Evolutionary conservation across 306 rosid genomes (phyloP), one percentile per base, ranked within the genome.

Genomic region (Vicia faba): DNA sequence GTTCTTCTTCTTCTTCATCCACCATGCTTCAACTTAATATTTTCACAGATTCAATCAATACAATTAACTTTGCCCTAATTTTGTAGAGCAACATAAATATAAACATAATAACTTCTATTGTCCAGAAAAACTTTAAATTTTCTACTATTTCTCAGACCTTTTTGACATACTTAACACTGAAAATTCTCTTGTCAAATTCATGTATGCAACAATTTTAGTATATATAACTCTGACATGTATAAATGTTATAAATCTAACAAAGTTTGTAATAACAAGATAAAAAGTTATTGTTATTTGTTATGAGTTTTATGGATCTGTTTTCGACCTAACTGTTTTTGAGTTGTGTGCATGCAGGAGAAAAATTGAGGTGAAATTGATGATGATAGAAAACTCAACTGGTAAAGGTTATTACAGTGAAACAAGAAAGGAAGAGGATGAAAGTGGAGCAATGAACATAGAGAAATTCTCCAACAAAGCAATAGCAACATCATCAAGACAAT

Each of bases 401-500:
- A 82, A 84, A 77, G 82, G 73, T 41, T 38, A 54, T 49, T 7
- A 48, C 2, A 15, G 15, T 7, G 25, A 48, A 15, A 50, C 72
- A 74, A 71, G 71, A 16, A 82, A 86, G 78, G 68, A 84, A 57
- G 91, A 82, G 48, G 82, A 66, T 45, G 73, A 23, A 28, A 43
- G 11, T 38, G 58, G 10, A 31, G 40, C 2, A 26, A 48, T 31
- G 4, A n/a, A n/a, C n/a, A n/a, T n/a, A n/a, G n/a, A n/a, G n/a
- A 69, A 68, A 31, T 61, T 75, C 0, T 65, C 69, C 0, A 86
- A 71, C 71, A 82, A 76, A 16, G 53, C 75, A 19, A 29, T 83
- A 2, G 44, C 91, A 0, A 69, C 71, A 9, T 75, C 95, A 40
- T 75, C 95, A 40, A 85, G 91, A 78, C 91, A 85, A 45, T 88